Base-by-base conservation (phyloP, 148 eudicot genomes). In the Rheum nobile region DNA sequence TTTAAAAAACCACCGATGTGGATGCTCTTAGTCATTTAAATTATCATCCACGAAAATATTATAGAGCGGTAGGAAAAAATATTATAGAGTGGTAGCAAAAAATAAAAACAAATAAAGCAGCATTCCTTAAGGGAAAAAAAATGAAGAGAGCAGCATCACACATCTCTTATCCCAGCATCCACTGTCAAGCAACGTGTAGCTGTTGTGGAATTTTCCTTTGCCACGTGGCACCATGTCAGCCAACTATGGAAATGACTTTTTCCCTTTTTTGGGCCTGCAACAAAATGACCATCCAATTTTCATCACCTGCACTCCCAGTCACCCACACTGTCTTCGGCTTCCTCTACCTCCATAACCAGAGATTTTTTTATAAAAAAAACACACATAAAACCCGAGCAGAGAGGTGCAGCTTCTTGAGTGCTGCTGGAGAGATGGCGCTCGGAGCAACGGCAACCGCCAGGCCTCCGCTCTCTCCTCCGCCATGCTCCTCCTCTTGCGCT, bases 401-500 rank as follows among this genome's bases (percentile, higher is more conserved):
- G 28, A 0, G 10, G 28, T 6, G 26, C n/a, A 10, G 1, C 22
- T 8, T 48, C 4, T 11, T 8, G 6, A n/a, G n/a, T n/a, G 44
- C n/a, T 13, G 21, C 21, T 37, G 3, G 14, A 76, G 77, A 75
- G 57, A 82, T 79, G 84, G 82, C 88, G 38, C 76, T 88, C 8
- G 76, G 90, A 85, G 86, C 90, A 75, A 82, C 92, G n/a, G 80
- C 92, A 74, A 72, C 91, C 75, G 76, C 84, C 54, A 85, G 81
- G 77, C 75, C 85, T 48, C 83, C 85, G 7, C 75, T 77, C 74
- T 73, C 81, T 24, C 75, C 82, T 8, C 75, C 82, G 17, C 34
- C 67, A 2, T 24, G 67, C 26, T 39, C 76, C 39, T 75, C 88
- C 26, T 13, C 87, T 7, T 74, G 41, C 14, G 4, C 52, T 14